Evolutionary conservation across 2,329 filamentous ascomycete species (phyloP), one percentile per base, ranked within the genome.

Genomic region (Exophiala sp.): DNA sequence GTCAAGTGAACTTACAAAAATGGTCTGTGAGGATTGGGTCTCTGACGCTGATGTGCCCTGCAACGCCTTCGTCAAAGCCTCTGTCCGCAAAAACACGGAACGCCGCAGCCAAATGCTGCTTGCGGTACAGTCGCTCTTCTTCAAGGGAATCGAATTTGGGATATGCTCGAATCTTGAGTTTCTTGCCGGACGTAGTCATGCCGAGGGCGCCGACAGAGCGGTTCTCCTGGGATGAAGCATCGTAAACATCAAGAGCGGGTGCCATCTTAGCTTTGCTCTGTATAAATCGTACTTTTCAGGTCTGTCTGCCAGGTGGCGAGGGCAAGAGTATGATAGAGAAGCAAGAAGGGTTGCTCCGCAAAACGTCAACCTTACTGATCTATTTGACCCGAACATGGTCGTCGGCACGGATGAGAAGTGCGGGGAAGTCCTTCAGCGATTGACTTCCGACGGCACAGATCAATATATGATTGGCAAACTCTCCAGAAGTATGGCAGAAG

Each of bases 101-200:
- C 5, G 73, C 75, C 7, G 71, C 74, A 0, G 73, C 74, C 33
- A 77, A 66, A 53, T 77, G 75, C 47, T 76, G 71, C 60, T 75
- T 75, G 39, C 72, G 65, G 54, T 74, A 76, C 32, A 71, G 57
- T 7, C 72, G 65, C 60, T 75, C 72, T 24, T 73, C 69, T 54
- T 74, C 70, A 5, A 70, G 65, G 1, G 58, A 67, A 2, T 63
- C 54, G 55, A 77, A 77, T 10, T 65, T 67, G 1, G 75, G 75
- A 61, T 79, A 78, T 33, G 71, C 68, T 21, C 76, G 67, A 20
- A 79, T 73, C 57, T 72, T 75, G 33, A 79, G 67, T 8, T 69
- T 68, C 57, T 71, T 72, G 16, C 77, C 77, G 1, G 68, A 71
- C 8, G 68, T 71, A 0, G 75, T 78, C 57, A 70, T 72, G 3